Conservation (phyloP, 441 rosid genomes). For the Erodium trifolium region DNA sequence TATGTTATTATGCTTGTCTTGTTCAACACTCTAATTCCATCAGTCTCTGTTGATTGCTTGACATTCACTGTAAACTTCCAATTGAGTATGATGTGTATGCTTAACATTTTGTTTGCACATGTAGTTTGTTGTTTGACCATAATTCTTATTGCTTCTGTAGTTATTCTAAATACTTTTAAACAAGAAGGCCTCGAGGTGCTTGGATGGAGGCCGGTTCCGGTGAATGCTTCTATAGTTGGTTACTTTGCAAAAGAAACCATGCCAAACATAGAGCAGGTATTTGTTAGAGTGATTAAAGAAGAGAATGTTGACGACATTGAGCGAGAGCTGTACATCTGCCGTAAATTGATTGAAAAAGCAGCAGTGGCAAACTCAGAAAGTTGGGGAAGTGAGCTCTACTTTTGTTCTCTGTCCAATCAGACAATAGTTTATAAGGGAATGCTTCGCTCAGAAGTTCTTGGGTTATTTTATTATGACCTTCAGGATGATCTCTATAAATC, state of each 20-base stretch:
- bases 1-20: not conserved
- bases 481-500: conserved; percentile 66
- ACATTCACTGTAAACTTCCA: conserved; percentile 3
- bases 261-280: conserved; percentile 92
- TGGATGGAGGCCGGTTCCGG: conserved; percentile 98
- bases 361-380: conserved; percentile 43
- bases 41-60: not conserved
- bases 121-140: conserved; percentile 18
- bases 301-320: conserved; percentile 83
- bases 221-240: conserved; percentile 79
- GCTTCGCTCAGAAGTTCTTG: conserved; percentile 97
- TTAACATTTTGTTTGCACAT: not conserved
- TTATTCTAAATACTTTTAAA: conserved; percentile 60
- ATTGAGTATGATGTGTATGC: not conserved
- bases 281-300: conserved; percentile 75
- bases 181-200: conserved; percentile 96
- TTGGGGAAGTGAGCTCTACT: conserved; percentile 89
- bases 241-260: conserved; percentile 85
- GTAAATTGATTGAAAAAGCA: conserved; percentile 76
- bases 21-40: not conserved
- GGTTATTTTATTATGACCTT: conserved; percentile 76
- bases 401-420: conserved; percentile 92
- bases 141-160: conserved; percentile 37
- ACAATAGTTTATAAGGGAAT: conserved; percentile 98
- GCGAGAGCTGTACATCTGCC: conserved; percentile 87